These are phyloP conservation scores for Lasiosphaeria hispida DNA, from an alignment of 495 filamentous ascomycete genomes.

Conservation along the genomic window DNA sequence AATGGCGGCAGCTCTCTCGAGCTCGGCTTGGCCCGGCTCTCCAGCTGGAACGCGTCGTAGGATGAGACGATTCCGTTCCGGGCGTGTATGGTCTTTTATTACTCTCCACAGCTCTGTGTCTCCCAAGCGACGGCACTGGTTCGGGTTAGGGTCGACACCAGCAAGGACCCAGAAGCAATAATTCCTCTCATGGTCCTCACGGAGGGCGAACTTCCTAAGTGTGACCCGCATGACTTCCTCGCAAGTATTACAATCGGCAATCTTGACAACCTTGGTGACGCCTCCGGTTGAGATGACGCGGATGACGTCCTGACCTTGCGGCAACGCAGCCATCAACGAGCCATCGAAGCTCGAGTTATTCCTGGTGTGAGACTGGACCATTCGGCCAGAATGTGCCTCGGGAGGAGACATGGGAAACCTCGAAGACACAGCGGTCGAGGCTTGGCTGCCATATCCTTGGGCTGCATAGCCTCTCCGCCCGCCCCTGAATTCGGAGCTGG, in stretches of 20 bases:
- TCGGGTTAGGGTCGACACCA: constrained; percentile 76
- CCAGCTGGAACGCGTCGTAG: constrained; percentile 83
- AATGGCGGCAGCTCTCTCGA: constrained; percentile 77
- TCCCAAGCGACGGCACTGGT: constrained; percentile 70
- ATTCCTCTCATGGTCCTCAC: constrained; percentile 73
- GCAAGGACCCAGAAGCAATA: constrained; percentile 82
- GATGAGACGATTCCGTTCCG: constrained; percentile 87
- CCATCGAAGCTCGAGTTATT: constrained; percentile 75
- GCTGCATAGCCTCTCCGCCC: constrained; percentile 40
- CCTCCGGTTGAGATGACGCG: constrained; percentile 87
- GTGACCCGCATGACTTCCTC: constrained; percentile 88
- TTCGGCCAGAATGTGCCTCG: constrained; percentile 41
- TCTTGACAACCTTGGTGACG: constrained; percentile 86
- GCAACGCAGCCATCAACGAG: constrained; percentile 75
- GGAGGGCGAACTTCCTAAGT: constrained; percentile 73
- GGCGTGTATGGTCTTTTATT: constrained; percentile 66
- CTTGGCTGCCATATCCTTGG: constrained; percentile 34
- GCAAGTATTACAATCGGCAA: constrained; percentile 81
- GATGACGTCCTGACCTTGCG: constrained; percentile 76
- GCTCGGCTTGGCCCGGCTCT: constrained; percentile 76
- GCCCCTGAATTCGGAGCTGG: constrained; percentile 50
- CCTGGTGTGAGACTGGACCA: constrained; percentile 51
- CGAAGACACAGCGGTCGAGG: constrained; percentile 28
- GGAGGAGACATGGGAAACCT: constrained; percentile 42
- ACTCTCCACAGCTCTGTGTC: constrained; percentile 87